Evolutionary conservation across 768 basidiomycete species (phyloP), one percentile per base, ranked within the genome.

Genomic region (Leccinum uliginosum): DNA sequence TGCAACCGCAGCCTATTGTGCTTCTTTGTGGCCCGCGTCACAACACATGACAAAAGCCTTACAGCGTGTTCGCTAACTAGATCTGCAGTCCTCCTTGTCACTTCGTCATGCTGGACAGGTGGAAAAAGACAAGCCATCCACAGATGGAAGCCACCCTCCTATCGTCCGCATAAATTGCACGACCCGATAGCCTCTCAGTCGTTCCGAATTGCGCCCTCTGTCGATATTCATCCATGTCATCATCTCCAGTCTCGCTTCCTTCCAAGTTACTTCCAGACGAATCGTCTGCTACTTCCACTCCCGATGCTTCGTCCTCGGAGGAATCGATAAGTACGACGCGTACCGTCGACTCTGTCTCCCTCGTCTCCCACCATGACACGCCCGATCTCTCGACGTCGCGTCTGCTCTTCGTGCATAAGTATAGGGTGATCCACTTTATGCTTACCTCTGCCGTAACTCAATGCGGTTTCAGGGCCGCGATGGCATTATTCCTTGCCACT

Each of bases 401-500:
- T 27, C 79, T 88, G 53, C 74, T 87, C 50, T 68, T 81, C 46
- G 80, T 85, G 24, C 89, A 90, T 68, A n/a, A n/a, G n/a, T n/a
- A 77, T 88, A 59, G 89, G 89, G 89, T 89, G 71, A 57, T 65
- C 21, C 29, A 19, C 14, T 43, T 23, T 49, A 38, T 45, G n/a
- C 34, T 44, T 14, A 8, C 55, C 48, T 34, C 23, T 35, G 29
- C 49, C 59, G 26, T 60, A 53, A n/a, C 64, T 66, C 49, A 63
- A 53, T 44, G 24, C 32, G 38, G 32, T 38, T 56, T 27, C 66
- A 92, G 91, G 47, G 87, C 89, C 35, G 90, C 89, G 5, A 70
- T 93, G 72, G 79, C 90, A 10, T 69, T 93, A 54, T 93, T 93
- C 70, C 83, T 93, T 10, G 91, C 91, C 3, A 93, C 91, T 11